phyloP scores from a whole-genome alignment of 2,329 filamentous ascomycete genomes.

The Hypomyces rosellus region DNA sequence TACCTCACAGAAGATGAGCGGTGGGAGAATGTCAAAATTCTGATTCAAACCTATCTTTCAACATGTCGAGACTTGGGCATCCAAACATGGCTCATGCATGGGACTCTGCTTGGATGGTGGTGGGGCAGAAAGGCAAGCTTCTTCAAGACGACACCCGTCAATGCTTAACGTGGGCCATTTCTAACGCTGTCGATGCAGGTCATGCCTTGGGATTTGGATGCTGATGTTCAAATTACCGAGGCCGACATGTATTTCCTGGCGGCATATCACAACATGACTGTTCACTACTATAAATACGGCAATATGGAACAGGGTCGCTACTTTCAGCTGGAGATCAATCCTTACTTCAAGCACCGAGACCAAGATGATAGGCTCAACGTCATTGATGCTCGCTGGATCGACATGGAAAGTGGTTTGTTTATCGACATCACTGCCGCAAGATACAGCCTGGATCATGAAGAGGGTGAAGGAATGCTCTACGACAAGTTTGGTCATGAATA shows the following conservation, averaged over 20 bases:
- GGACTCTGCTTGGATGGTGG: slow-evolving; percentile 83
- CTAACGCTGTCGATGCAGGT: slow-evolving; percentile 35
- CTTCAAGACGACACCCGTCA: no score
- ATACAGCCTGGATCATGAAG: slow-evolving; percentile 39
- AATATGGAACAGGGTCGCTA: slow-evolving; percentile 32
- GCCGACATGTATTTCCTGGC: slow-evolving; percentile 61
- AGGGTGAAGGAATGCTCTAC: slow-evolving; percentile 39
- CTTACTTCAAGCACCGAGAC: slow-evolving; percentile 32
- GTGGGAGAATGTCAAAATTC: slow-evolving; percentile 53
- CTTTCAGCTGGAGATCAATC: slow-evolving; percentile 46
- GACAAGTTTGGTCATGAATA: slow-evolving; percentile 48
- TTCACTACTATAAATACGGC: slow-evolving; percentile 37
- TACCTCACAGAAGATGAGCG: slow-evolving; percentile 48
- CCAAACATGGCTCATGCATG: slow-evolving; percentile 79
- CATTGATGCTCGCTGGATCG: slow-evolving; percentile 45
- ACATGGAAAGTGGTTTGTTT: slow-evolving; percentile 39
- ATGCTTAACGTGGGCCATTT: no score
- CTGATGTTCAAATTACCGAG: slow-evolving; percentile 67
- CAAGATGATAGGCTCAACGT: slow-evolving; percentile 34
- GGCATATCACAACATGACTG: slow-evolving; percentile 57
- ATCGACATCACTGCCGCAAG: slow-evolving; percentile 47
- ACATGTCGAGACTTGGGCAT: slow-evolving; percentile 60
- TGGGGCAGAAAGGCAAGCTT: slow-evolving; percentile 55
- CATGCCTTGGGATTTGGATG: slow-evolving; percentile 71
- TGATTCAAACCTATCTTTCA: slow-evolving; percentile 66